Evolutionary conservation across 495 filamentous ascomycete species (phyloP), one percentile per base, ranked within the genome.

Genomic region (Daldinia caldariorum): DNA sequence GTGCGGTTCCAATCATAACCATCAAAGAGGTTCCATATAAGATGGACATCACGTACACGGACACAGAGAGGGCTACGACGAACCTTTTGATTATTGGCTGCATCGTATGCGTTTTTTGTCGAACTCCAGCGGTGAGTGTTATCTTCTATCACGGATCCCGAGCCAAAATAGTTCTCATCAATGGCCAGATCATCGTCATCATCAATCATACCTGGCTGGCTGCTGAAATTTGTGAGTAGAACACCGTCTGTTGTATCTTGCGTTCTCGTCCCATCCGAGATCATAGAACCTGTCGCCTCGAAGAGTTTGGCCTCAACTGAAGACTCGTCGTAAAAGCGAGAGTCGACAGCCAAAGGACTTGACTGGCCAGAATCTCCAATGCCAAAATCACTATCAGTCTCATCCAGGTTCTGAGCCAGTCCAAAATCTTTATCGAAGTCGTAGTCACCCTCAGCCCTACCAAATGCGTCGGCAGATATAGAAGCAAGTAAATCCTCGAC

Each of bases 11-110:
- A 99, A 78, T 99, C 96, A 75, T 97, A 99, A 6, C 96, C 96
- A 80, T 99, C 96, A 76, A 93, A 97, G 1, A 99, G 82, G 76
- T 99, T 97, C 96, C 96, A 99, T 67, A 98, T 97, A 51, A 97
- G 82, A 76, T 98, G 92, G 13, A 96, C 89, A 77, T 97, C 93
- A 4, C 92, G 88, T 14, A 97, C 84, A 35, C 88, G 86, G 8
- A 98, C 82, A 64, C 88, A 88, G 22, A 98, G 82, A 13, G 95
- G 94, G 68, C 89, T 92, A 6, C 71, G 77, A 54, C 82, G 83
- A n/a, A 89, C 77, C 66, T 89, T 90, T 9, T 80, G 76, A 37
- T 89, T 85, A 63, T 91, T 89, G 8, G 83, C 79, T 10, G 87
- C 81, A 32, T 90, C 89, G 69, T 94, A 94, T 0, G 85, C 87